Percentiles rank a stretch among this genome's conserved stretches.
phyloP scores from a whole-genome alignment of 441 rosid species.

The Oxalis stricta region DNA sequence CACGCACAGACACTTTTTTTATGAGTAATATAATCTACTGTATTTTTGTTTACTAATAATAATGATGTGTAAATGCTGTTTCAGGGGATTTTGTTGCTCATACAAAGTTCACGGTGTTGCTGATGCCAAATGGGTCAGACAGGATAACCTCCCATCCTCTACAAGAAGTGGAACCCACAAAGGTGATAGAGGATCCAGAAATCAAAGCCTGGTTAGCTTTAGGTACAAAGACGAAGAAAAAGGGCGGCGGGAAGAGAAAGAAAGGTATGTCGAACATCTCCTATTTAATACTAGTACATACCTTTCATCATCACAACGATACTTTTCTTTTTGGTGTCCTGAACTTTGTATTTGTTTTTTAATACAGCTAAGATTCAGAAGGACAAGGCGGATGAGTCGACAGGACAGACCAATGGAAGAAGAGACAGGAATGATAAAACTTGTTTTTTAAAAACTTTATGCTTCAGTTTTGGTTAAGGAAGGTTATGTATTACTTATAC shows the following conservation, averaged over 20 bases:
- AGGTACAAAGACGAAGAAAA: conserved; percentile 83
- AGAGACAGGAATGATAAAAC: no score
- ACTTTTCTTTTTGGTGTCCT: no score
- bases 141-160: conserved; percentile 66
- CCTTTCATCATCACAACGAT: background rate
- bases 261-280: conserved; percentile 37
- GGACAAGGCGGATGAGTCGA: conserved; percentile 40
- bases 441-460: background rate
- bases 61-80: background rate
- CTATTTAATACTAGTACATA: background rate
- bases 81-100: conserved; percentile 82
- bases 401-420: no score
- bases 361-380: conserved; percentile 75
- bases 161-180: conserved; percentile 68
- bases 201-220: conserved; percentile 90
- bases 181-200: conserved; percentile 71
- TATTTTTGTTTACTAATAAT: background rate
- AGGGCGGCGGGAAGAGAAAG: conserved; percentile 95
- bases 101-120: conserved; percentile 74
- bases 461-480: conserved; percentile 40
- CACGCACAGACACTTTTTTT: background rate
- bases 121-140: conserved; percentile 94
- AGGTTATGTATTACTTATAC: no score
- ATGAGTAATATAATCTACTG: background rate
- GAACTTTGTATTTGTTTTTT: background rate